Evolutionary conservation across 108 stramenopile genomes (phyloP).

Genomic region (Cafeteria roenbergensis): DNA sequence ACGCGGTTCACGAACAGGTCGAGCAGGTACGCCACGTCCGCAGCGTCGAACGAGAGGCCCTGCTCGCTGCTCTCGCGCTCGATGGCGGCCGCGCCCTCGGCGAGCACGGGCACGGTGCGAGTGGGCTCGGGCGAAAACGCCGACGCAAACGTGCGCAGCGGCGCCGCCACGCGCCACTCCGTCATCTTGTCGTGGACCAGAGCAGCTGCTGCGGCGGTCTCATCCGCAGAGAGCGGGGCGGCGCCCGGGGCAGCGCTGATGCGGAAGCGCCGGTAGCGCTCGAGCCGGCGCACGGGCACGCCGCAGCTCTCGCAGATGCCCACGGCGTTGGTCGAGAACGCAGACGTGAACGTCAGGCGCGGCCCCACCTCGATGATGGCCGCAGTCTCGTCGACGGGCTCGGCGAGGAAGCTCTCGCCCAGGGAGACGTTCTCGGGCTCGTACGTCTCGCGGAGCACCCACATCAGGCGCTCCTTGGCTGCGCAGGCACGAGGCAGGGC

Average conservation of each 20-base stretch:
- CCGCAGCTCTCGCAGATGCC: conserved; percentile 71
- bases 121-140: conserved; percentile 54
- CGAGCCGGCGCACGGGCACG: conserved; percentile 57
- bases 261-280: conserved; percentile 64
- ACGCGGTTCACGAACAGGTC: conserved; percentile 83
- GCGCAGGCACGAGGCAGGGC: too few relatives aligned
- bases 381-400: conserved; percentile 12
- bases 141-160: conserved; percentile 65
- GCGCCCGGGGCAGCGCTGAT: conserved; percentile 23
- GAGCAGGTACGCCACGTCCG: conserved; percentile 92
- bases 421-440: conserved; percentile 17
- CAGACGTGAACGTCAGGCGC: conserved; percentile 85
- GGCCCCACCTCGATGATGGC: conserved; percentile 83
- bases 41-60: conserved; percentile 92
- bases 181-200: conserved; percentile 94
- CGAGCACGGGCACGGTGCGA: conserved; percentile 68
- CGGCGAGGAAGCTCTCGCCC: conserved; percentile 7
- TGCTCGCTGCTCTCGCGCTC: conserved; percentile 69
- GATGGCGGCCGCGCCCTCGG: conserved; percentile 69
- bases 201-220: conserved; percentile 30
- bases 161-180: conserved; percentile 66
- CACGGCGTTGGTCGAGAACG: conserved; percentile 83
- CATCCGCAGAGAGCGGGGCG: too few relatives aligned
- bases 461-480: background rate
- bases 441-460: conserved; percentile 28